Evolutionary conservation across 768 basidiomycete species (phyloP).

Genomic region (Pleurotus giganteus): DNA sequence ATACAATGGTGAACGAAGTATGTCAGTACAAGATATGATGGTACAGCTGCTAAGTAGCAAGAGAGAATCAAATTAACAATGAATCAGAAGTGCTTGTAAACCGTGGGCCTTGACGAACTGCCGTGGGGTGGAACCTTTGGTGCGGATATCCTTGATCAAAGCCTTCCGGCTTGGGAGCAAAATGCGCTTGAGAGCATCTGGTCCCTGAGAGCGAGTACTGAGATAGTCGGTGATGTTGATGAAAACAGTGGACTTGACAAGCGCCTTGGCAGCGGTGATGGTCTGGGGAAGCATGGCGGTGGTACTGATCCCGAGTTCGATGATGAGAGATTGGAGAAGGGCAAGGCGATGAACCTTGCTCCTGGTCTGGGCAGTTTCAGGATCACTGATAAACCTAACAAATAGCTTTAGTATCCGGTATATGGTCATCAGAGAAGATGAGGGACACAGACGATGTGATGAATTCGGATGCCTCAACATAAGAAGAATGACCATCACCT

Average conservation of each 20-base stretch:
- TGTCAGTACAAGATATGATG: neutral
- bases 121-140: slow-evolving; percentile 43
- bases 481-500: slow-evolving; percentile 36
- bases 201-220: slow-evolving; percentile 60
- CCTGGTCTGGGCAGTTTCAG: slow-evolving; percentile 28
- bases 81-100: slow-evolving; percentile 61
- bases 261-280: slow-evolving; percentile 63
- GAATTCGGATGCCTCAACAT: slow-evolving; percentile 57
- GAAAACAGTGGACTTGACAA: slow-evolving; percentile 65
- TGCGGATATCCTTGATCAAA: slow-evolving; percentile 57
- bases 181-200: slow-evolving; percentile 54
- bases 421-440: neutral
- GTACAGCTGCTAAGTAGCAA: neutral
- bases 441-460: slow-evolving; percentile 55
- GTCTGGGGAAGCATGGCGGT: slow-evolving; percentile 53
- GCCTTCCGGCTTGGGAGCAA: slow-evolving; percentile 63
- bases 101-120: slow-evolving; percentile 66
- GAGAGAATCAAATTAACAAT: slow-evolving; percentile 24
- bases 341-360: slow-evolving; percentile 50
- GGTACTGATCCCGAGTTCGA: slow-evolving; percentile 60
- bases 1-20: neutral
- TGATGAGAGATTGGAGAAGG: slow-evolving; percentile 69
- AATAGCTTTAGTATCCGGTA: neutral
- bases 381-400: slow-evolving; percentile 51
- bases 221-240: slow-evolving; percentile 76